phyloP scores from a whole-genome alignment of 1,139 yeast genomes.

The Geotrichum aggregatum region DNA sequence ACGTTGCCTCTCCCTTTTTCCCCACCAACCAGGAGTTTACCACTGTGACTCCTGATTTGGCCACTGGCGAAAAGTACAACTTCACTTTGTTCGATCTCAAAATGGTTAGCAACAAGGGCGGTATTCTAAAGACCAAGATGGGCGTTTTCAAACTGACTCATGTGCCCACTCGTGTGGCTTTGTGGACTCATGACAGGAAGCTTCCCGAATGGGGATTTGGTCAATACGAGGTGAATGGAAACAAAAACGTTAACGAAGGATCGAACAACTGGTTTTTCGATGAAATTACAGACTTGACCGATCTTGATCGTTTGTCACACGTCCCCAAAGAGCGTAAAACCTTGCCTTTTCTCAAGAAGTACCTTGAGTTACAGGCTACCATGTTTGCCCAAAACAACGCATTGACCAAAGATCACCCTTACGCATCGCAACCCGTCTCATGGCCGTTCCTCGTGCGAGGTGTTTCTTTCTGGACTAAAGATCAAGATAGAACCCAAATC shows the following conservation, averaged over 20 bases:
- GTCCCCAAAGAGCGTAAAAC: slow-evolving; percentile 51
- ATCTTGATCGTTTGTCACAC: slow-evolving; percentile 53
- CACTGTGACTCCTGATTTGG: slow-evolving; percentile 58
- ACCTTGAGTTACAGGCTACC: slow-evolving; percentile 79
- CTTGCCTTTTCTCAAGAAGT: slow-evolving; percentile 74
- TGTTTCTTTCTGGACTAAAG: slow-evolving; percentile 93
- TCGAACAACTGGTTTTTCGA: slow-evolving; percentile 76
- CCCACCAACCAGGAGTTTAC: slow-evolving; percentile 92
- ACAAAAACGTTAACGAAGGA: slow-evolving; percentile 66
- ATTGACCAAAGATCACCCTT: slow-evolving; percentile 85
- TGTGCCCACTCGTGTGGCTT: slow-evolving; percentile 80
- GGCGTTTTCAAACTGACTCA: slow-evolving; percentile 69
- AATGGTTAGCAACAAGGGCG: slow-evolving; percentile 52
- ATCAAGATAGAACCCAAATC: slow-evolving; percentile 57
- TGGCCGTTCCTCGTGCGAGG: slow-evolving; percentile 96
- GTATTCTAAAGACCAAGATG: slow-evolving; percentile 63
- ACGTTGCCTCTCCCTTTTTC: slow-evolving; percentile 91
- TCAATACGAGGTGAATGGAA: slow-evolving; percentile 94
- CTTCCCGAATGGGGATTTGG: slow-evolving; percentile 93
- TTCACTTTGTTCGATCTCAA: slow-evolving; percentile 79
- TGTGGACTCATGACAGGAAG: slow-evolving; percentile 88
- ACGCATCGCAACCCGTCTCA: slow-evolving; percentile 84
- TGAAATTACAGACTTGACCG: slow-evolving; percentile 61
- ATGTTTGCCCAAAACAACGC: slow-evolving; percentile 94
- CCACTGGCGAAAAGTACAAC: slow-evolving; percentile 54